Evolutionary conservation across 2,329 filamentous ascomycete species (phyloP).

Genomic region (Xylaria sp.): DNA sequence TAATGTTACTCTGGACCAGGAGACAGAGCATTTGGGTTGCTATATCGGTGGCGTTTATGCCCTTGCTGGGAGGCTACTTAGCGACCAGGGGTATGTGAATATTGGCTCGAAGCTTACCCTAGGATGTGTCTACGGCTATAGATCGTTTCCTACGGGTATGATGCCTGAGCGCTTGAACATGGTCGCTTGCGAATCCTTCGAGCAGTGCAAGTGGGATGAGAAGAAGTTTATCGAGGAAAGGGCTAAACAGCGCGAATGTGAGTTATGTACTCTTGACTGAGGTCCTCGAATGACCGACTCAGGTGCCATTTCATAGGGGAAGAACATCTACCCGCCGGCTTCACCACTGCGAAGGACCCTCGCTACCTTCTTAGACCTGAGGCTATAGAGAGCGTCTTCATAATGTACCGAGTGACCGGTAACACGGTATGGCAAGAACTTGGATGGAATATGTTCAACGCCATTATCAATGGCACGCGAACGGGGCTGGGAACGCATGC

Average conservation of each 20-base stretch:
- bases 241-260: conserved; percentile 42
- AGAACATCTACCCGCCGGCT: conserved; percentile 59
- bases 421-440: conserved; percentile 45
- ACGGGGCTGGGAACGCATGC: conserved; percentile 46
- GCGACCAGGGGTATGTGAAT: conserved; percentile 63
- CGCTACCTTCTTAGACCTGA: conserved; percentile 51
- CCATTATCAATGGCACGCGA: conserved; percentile 45
- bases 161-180: conserved; percentile 70
- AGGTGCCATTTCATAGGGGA: conserved; percentile 42
- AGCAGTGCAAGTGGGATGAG: conserved; percentile 50
- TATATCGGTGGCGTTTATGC: conserved; percentile 78
- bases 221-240: conserved; percentile 41
- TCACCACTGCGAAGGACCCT: conserved; percentile 62
- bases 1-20: conserved; percentile 47
- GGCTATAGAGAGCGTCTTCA: conserved; percentile 51
- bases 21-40: conserved; percentile 72
- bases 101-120: conserved; percentile 68
- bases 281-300: neutral
- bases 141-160: conserved; percentile 65
- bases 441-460: conserved; percentile 50
- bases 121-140: conserved; percentile 73
- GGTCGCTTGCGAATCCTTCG: conserved; percentile 55
- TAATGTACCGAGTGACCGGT: conserved; percentile 50
- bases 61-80: conserved; percentile 72
- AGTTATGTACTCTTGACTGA: conserved; percentile 19